Evolutionary conservation across 108 stramenopile species (phyloP).

Genomic region (Thalassiosira profunda): DNA sequence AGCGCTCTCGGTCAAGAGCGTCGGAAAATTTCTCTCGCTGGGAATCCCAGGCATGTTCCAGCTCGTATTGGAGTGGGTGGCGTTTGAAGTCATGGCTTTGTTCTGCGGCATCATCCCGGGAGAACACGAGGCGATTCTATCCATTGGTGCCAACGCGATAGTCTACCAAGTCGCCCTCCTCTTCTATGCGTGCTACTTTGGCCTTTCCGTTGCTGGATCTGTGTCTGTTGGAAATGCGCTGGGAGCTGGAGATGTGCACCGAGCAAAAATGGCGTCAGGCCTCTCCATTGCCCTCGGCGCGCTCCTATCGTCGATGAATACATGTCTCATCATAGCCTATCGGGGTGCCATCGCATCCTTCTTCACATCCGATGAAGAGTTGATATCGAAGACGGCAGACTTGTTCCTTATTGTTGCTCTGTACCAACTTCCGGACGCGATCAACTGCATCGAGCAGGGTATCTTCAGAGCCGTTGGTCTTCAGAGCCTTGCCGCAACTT

Average conservation of each 20-base stretch:
- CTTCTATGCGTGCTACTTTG: conserved; percentile 45
- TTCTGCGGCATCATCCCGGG: conserved; percentile 38
- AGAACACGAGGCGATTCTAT: conserved; percentile 29
- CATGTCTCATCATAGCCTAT: conserved; percentile 17
- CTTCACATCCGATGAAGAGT: conserved; percentile 38
- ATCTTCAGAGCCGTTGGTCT: conserved; percentile 43
- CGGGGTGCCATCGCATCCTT: conserved; percentile 26
- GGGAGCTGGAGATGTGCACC: conserved; percentile 45
- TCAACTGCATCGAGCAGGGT: conserved; percentile 31
- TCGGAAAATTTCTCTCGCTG: conserved; percentile 29
- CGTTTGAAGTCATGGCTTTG: conserved; percentile 47
- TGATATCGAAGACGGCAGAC: conserved; percentile 16
- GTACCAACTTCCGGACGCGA: conserved; percentile 48
- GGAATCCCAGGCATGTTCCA: conserved; percentile 47
- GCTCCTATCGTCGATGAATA: conserved; percentile 14
- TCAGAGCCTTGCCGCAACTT: conserved; percentile 36
- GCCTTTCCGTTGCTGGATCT: conserved; percentile 30
- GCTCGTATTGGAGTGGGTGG: conserved; percentile 47
- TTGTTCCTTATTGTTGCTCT: conserved; percentile 35
- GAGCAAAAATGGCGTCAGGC: conserved; percentile 34
- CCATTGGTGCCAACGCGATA: conserved; percentile 48
- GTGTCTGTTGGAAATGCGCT: conserved; percentile 49
- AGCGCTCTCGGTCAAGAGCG: conserved; percentile 15
- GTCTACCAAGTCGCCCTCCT: conserved; percentile 20
- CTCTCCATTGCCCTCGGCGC: conserved; percentile 13